A percentile compares a stretch with the other conserved stretches of the same genome.
Conservation (phyloP, 129 eudicot genomes). For the Centaurea solstitialis region DNA sequence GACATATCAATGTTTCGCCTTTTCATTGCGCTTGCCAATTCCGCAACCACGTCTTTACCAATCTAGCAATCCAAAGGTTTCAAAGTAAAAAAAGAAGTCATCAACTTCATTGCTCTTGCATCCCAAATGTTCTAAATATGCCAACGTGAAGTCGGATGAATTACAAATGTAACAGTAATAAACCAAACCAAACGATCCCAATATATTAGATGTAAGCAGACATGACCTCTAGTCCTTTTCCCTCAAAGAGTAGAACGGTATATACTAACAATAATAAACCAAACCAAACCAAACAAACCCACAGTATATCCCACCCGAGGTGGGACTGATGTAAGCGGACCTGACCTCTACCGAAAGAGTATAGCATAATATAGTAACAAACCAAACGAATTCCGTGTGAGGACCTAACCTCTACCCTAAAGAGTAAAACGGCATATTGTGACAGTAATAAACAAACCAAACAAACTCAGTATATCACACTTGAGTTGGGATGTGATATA, state of each 20-base stretch:
- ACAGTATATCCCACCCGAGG: not conserved
- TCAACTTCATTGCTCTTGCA: not conserved
- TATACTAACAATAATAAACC: no score
- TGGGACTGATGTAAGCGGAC: not conserved
- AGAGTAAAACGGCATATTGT: no score
- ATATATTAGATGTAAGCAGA: not conserved
- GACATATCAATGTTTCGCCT: constrained; percentile 71
- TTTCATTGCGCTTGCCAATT: constrained; percentile 67
- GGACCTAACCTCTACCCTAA: no score
- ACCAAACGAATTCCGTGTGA: no score
- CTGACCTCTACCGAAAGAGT: not conserved
- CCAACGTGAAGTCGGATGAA: not conserved
- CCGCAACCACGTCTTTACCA: constrained; percentile 51
- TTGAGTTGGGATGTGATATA: no score
- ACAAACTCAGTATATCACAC: no score
- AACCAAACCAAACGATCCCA: not conserved
- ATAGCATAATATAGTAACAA: not conserved
- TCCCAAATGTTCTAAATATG: not conserved
- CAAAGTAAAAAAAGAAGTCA: not conserved
- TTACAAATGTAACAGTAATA: not conserved
- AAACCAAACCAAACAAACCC: no score
- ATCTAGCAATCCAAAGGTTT: constrained; percentile 16
- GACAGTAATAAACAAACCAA: no score
- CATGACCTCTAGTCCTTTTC: not conserved
- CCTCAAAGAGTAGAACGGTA: no score